A percentile compares a stretch with the other conserved stretches of the same genome.
Evolutionary conservation across 2,329 filamentous ascomycete genomes (phyloP).

Genomic region (Penicillium vulpinum): DNA sequence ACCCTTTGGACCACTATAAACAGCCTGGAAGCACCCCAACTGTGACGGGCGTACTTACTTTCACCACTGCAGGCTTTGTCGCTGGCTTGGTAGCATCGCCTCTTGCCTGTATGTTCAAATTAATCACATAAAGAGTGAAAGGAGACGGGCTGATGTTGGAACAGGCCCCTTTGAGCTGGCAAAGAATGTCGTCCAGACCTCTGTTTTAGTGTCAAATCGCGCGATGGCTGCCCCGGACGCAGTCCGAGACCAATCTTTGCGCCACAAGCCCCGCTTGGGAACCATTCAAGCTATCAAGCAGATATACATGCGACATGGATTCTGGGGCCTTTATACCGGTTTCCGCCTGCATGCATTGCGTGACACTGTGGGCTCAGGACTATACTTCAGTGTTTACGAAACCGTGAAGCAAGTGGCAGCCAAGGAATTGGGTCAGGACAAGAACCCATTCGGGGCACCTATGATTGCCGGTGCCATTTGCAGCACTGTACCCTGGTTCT

Average conservation of each 20-base stretch:
- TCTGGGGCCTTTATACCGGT: slow-evolving; percentile 48
- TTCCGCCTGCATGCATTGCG: slow-evolving; percentile 48
- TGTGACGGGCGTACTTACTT: slow-evolving; percentile 43
- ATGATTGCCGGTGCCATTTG: slow-evolving; percentile 49
- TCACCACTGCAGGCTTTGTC: slow-evolving; percentile 44
- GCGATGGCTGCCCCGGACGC: slow-evolving; percentile 40
- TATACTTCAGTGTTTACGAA: slow-evolving; percentile 52
- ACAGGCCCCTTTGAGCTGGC: slow-evolving; percentile 50
- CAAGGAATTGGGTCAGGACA: slow-evolving; percentile 46
- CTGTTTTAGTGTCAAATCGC: slow-evolving; percentile 47
- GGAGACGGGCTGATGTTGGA: neutral
- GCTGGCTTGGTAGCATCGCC: slow-evolving; percentile 45
- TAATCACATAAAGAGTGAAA: neutral
- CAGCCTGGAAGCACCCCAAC: slow-evolving; percentile 45
- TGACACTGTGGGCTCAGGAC: slow-evolving; percentile 47
- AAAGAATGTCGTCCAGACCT: slow-evolving; percentile 52
- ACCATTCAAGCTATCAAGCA: slow-evolving; percentile 46
- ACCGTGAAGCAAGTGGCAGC: slow-evolving; percentile 49
- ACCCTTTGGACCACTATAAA: slow-evolving; percentile 44
- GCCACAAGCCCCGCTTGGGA: slow-evolving; percentile 41
- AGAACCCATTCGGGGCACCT: slow-evolving; percentile 45
- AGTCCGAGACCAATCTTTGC: slow-evolving; percentile 35
- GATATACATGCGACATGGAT: slow-evolving; percentile 46
- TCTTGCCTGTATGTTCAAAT: slow-evolving; percentile 43
- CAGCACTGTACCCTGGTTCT: slow-evolving; percentile 50